A percentile compares a stretch with the other conserved stretches of the same genome.
Evolutionary conservation across 2,329 filamentous ascomycete genomes (phyloP).

Genomic region (Falciphora oryzae): DNA sequence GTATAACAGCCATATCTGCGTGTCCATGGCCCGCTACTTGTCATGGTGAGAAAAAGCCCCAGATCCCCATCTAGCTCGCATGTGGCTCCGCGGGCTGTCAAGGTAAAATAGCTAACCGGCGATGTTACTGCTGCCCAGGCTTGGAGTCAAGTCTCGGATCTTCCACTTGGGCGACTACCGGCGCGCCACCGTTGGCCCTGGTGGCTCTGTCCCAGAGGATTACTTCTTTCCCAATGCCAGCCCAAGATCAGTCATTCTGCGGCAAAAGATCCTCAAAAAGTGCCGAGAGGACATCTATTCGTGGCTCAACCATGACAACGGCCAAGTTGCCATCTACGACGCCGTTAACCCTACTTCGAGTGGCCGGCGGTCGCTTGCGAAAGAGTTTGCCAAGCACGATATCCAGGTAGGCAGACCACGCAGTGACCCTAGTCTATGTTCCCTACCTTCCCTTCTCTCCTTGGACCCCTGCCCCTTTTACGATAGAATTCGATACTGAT

Average conservation of each 20-base stretch:
- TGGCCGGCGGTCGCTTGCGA: constrained; percentile 77
- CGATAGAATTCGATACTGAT: constrained; percentile 3
- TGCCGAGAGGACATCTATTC: constrained; percentile 96
- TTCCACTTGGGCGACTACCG: constrained; percentile 97
- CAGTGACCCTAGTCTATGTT: too few relatives aligned
- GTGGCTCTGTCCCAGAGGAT: constrained; percentile 83
- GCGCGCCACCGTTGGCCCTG: constrained; percentile 75
- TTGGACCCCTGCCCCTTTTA: not conserved
- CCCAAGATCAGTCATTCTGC: constrained; percentile 82
- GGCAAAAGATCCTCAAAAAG: constrained; percentile 96
- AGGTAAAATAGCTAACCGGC: not conserved
- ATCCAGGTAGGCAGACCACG: constrained; percentile 58
- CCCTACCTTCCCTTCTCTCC: not conserved
- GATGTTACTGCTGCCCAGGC: constrained; percentile 40
- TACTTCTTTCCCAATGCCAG: constrained; percentile 98
- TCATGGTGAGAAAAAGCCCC: constrained; percentile 57
- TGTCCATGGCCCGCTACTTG: constrained; percentile 89
- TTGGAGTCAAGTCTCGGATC: constrained; percentile 95
- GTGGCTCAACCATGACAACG: constrained; percentile 95
- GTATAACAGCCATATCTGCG: constrained; percentile 72
- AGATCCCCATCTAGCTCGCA: constrained; percentile 1
- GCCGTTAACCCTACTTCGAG: constrained; percentile 88
- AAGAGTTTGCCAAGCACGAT: constrained; percentile 96
- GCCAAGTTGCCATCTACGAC: constrained; percentile 97
- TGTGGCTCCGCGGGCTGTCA: not conserved